Base-by-base conservation (phyloP, 257 asterid genomes). In the Solanum pennellii region DNA sequence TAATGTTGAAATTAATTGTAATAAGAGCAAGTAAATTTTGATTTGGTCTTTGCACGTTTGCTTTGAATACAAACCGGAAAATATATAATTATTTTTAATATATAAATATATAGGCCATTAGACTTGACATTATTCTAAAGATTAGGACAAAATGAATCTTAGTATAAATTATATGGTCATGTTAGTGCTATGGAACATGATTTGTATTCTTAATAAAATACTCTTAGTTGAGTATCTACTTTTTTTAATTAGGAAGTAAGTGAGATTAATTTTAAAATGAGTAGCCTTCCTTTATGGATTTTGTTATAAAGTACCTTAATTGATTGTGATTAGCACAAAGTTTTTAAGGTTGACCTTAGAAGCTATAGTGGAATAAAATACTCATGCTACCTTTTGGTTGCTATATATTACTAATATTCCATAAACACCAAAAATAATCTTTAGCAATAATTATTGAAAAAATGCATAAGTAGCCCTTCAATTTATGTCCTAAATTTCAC, bases 21-120 rank as follows among this genome's bases (percentile, higher is more conserved):
- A 72, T 9, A 72, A 39, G 83, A 75, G 56, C 7, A 21, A 37
- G 56, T 12, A 75, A 75, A 39, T 20, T 75, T 41, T 75, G 56
- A 75, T 75, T 75, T 73, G 80, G 80, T 73, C 80, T 73, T 21
- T 41, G 83, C 83, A 39, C 21, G 82, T 74, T 75, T 75, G 33
- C 18, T 39, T 41, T 4, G 9, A 73, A 73, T 73, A 73, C 16
- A n/a, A 9, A 73, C 31, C 39, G n/a, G 11, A 21, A 74, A 21
- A 21, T 75, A 2, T 21, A 20, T 37, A 23, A 52, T 52, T 16
- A 12, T 33, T 33, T 33, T 21, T 74, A 39, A 37, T 29, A 21
- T 75, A 39, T 39, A 37, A 16, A 23, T 23, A 60, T 23, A 15
- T 35, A 9, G 45, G 45, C 44, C 27, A 72, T 33, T 73, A 74